Conservation (phyloP, 1,284 basidiomycete species). For the Butyriboletus appendiculatus region DNA sequence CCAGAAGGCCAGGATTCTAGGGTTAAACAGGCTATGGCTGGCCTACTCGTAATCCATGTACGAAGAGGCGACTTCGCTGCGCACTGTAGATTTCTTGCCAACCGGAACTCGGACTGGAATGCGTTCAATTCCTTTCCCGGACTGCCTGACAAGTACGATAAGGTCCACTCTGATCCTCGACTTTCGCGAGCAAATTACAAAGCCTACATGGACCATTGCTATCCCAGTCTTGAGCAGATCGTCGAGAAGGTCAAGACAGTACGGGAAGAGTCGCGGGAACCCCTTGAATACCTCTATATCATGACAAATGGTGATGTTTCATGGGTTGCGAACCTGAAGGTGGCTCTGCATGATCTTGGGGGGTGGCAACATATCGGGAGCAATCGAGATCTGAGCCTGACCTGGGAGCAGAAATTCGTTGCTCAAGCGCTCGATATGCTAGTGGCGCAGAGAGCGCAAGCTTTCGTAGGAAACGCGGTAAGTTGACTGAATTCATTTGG, state of each 20-base stretch:
- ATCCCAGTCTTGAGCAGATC: slow-evolving; percentile 41
- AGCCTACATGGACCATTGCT: slow-evolving; percentile 39
- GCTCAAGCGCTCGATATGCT: slow-evolving; percentile 47
- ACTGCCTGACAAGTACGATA: slow-evolving; percentile 38
- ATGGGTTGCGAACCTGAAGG: slow-evolving; percentile 48
- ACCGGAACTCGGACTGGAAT: slow-evolving; percentile 39
- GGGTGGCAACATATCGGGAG: slow-evolving; percentile 27
- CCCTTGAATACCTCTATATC: slow-evolving; percentile 44
- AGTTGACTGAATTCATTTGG: not conserved
- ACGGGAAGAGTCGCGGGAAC: slow-evolving; percentile 25
- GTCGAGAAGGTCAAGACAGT: slow-evolving; percentile 33
- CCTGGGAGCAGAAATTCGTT: slow-evolving; percentile 41
- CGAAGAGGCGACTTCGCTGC: slow-evolving; percentile 57
- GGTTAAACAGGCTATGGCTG: slow-evolving; percentile 14
- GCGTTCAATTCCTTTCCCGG: slow-evolving; percentile 44
- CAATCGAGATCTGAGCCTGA: slow-evolving; percentile 39
- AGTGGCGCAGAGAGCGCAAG: slow-evolving; percentile 42
- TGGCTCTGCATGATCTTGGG: slow-evolving; percentile 37
- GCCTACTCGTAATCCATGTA: slow-evolving; percentile 55
- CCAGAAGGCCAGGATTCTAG: not conserved
- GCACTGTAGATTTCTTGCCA: slow-evolving; percentile 49
- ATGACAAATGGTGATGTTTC: slow-evolving; percentile 53
- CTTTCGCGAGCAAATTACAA: slow-evolving; percentile 24
- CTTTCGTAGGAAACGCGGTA: slow-evolving; percentile 47
- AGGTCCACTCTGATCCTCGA: slow-evolving; percentile 14